These are phyloP conservation scores for Brachypodium distachyon DNA, from an alignment of 202 grass and related monocot species.

Conservation along the genomic window DNA sequence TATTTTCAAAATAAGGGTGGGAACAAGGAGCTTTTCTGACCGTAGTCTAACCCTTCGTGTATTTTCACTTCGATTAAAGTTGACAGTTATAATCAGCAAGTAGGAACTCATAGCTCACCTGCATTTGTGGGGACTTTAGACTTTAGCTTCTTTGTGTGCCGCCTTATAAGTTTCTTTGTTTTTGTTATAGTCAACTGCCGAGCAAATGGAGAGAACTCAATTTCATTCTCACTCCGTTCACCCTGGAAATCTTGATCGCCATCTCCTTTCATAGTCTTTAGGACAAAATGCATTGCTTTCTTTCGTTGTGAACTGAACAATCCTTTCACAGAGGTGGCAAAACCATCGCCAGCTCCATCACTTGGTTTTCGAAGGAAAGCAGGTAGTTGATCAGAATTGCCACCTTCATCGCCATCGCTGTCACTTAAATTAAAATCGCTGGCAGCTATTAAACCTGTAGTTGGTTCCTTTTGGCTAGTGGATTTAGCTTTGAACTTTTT, in stretches of 20 bases:
- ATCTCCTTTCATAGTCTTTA: slow-evolving; percentile 86
- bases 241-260: slow-evolving; percentile 77
- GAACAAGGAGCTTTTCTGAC: neutral
- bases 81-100: neutral
- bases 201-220: slow-evolving; percentile 89
- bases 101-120: slow-evolving; percentile 25
- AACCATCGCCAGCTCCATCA: slow-evolving; percentile 93
- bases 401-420: slow-evolving; percentile 66
- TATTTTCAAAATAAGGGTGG: neutral
- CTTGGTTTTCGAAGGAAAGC: slow-evolving; percentile 58
- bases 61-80: neutral
- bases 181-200: slow-evolving; percentile 88
- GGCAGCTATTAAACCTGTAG: slow-evolving; percentile 41
- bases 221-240: slow-evolving; percentile 80
- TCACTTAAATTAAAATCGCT: slow-evolving; percentile 74
- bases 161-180: slow-evolving; percentile 76
- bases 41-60: neutral
- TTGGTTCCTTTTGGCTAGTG: slow-evolving; percentile 53
- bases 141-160: slow-evolving; percentile 79
- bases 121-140: slow-evolving; percentile 33
- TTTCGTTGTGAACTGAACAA: slow-evolving; percentile 84
- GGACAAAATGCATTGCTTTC: slow-evolving; percentile 85
- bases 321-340: slow-evolving; percentile 85
- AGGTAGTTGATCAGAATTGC: slow-evolving; percentile 72
- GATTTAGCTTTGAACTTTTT: slow-evolving; percentile 96